Conservation (phyloP, 129 eudicot genomes). For the Flaveria ramosissima region DNA sequence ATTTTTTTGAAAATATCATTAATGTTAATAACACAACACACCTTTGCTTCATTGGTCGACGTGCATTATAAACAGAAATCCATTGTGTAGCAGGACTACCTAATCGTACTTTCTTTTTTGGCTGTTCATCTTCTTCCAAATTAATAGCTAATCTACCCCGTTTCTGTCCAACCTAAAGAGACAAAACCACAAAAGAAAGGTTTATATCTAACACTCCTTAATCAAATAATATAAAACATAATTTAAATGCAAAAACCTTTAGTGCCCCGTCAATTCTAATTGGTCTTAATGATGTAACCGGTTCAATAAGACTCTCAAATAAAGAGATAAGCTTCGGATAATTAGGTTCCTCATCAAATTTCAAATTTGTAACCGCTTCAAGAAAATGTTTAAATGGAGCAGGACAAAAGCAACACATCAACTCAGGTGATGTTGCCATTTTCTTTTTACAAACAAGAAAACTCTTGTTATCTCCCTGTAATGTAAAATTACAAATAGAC, state of each 20-base stretch:
- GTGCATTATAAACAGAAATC: slow-evolving; percentile 99
- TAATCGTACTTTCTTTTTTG: slow-evolving; percentile 90
- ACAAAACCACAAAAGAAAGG: slow-evolving; percentile 17
- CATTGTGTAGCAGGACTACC: slow-evolving; percentile 99
- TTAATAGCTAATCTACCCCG: slow-evolving; percentile 89
- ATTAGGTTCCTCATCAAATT: slow-evolving; percentile 98
- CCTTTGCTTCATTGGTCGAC: slow-evolving; percentile 99
- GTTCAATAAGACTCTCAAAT: slow-evolving; percentile 91
- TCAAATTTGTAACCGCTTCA: slow-evolving; percentile 94
- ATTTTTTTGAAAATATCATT: neutral
- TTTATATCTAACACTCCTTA: neutral
- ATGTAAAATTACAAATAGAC: slow-evolving; percentile 15
- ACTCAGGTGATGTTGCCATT: slow-evolving; percentile 93
- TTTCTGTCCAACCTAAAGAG: slow-evolving; percentile 86
- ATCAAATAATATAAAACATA: neutral
- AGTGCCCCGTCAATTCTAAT: slow-evolving; percentile 98
- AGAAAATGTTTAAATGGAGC: slow-evolving; percentile 88
- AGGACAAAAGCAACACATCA: slow-evolving; percentile 98
- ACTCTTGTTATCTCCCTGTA: slow-evolving; percentile 98
- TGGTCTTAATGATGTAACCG: slow-evolving; percentile 79
- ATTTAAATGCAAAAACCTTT: slow-evolving; percentile 49
- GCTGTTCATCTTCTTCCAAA: slow-evolving; percentile 98
- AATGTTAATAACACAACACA: slow-evolving; percentile 25
- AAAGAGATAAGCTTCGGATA: slow-evolving; percentile 83
- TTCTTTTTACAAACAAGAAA: slow-evolving; percentile 96